These are phyloP conservation scores for Microbotryomycetes sp. DNA, from an alignment of 1,284 basidiomycete species.

Conservation along the genomic window DNA sequence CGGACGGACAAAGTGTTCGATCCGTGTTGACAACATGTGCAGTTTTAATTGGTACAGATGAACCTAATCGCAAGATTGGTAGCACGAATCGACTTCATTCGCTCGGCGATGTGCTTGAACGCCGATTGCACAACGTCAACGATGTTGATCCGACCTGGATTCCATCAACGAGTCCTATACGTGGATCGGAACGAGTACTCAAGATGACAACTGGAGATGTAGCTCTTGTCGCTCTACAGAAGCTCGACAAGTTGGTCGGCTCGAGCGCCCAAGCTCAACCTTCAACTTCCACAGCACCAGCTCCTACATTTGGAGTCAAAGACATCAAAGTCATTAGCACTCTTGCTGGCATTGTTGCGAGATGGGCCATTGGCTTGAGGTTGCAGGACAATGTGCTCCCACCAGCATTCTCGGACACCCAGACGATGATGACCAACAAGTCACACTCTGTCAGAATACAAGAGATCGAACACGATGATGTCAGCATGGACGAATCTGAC, in stretches of 20 bases:
- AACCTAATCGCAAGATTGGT: neutral
- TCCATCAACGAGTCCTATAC: no score
- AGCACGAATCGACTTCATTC: neutral
- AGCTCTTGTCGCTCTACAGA: neutral
- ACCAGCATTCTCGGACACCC: no score
- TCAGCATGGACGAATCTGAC: conserved; percentile 4
- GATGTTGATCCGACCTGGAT: no score
- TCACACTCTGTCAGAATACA: neutral
- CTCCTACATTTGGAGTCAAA: conserved; percentile 24
- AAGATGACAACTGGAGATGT: neutral
- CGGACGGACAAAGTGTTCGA: neutral
- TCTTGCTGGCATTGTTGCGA: conserved; percentile 25
- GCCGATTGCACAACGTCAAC: neutral
- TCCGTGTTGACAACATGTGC: neutral
- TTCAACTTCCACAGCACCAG: conserved; percentile 1
- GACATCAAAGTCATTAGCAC: conserved; percentile 26
- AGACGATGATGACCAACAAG: conserved; percentile 1
- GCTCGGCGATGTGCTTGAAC: neutral
- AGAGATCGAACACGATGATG: conserved; percentile 3
- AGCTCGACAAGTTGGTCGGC: neutral
- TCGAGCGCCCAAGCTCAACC: neutral
- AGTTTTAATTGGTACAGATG: neutral
- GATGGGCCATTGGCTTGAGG: conserved; percentile 26
- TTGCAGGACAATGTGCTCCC: conserved; percentile 13
- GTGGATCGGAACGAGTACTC: neutral